These are phyloP conservation scores for Rhodomyrtus tomentosa DNA, from an alignment of 345 rosid genomes.

Conservation along the genomic window DNA sequence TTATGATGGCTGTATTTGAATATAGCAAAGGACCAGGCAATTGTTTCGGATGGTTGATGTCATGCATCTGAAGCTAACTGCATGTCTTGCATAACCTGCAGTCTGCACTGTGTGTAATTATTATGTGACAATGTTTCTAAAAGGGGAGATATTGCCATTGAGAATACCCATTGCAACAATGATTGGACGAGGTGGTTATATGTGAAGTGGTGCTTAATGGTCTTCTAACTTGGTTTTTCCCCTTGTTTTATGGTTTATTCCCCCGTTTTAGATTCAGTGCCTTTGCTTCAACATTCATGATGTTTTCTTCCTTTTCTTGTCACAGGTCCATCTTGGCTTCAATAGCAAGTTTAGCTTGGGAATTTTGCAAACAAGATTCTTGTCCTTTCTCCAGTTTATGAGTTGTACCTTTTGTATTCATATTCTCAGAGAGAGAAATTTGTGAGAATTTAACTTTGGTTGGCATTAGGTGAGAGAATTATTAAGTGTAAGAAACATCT, in stretches of 20 bases:
- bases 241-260: background rate
- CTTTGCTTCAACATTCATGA: background rate
- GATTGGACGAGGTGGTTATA: background rate
- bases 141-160: background rate
- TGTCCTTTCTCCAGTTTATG: background rate
- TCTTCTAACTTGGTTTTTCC: background rate
- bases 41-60: background rate
- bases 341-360: background rate
- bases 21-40: background rate
- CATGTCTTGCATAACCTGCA: background rate
- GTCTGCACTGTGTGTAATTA: background rate
- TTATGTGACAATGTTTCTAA: background rate
- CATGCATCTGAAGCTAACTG: background rate
- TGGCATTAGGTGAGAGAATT: background rate
- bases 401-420: background rate
- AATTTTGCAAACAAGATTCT: background rate
- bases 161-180: background rate
- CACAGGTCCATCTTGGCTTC: background rate
- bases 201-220: background rate
- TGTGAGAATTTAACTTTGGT: background rate
- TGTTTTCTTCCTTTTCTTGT: background rate
- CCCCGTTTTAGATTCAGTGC: background rate
- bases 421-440: background rate
- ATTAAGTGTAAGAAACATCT: background rate
- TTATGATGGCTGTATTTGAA: background rate